Percentiles rank a stretch among this genome's conserved stretches.
Evolutionary conservation across 768 basidiomycete species (phyloP).

Genomic region (Panellus pusillus): DNA sequence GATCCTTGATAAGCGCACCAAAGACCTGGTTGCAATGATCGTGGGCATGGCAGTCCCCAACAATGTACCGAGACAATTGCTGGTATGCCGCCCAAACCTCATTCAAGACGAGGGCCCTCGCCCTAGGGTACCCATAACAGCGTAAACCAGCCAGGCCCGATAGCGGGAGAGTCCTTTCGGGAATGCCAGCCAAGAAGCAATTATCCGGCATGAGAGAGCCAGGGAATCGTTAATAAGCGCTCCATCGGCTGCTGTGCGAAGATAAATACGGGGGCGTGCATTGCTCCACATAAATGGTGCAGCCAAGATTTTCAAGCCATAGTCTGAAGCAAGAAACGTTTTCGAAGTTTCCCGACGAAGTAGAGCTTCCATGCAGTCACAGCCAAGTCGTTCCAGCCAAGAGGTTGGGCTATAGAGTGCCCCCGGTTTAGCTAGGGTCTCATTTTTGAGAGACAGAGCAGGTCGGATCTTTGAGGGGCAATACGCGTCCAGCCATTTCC

Average conservation of each 20-base stretch:
- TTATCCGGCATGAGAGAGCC: neutral
- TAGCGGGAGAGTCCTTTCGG: neutral
- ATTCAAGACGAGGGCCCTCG: neutral
- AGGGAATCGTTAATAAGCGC: neutral
- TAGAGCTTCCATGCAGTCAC: neutral
- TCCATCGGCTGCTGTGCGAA: neutral
- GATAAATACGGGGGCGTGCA: neutral
- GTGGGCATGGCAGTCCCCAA: neutral
- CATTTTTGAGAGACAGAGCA: neutral
- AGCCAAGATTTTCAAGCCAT: neutral
- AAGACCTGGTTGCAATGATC: neutral
- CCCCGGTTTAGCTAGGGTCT: no score
- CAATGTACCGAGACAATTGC: neutral
- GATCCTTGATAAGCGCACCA: neutral
- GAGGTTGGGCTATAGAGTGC: no score
- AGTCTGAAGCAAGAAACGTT: neutral
- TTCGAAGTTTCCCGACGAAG: neutral
- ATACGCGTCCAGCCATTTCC: constrained; percentile 4
- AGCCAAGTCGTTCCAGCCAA: neutral
- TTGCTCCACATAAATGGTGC: neutral
- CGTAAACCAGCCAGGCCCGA: neutral
- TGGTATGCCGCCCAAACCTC: neutral
- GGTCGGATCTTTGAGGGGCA: neutral
- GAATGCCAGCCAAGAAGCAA: neutral
- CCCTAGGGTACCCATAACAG: neutral